Conservation (phyloP, 768 basidiomycete species). For the Suillus subluteus region DNA sequence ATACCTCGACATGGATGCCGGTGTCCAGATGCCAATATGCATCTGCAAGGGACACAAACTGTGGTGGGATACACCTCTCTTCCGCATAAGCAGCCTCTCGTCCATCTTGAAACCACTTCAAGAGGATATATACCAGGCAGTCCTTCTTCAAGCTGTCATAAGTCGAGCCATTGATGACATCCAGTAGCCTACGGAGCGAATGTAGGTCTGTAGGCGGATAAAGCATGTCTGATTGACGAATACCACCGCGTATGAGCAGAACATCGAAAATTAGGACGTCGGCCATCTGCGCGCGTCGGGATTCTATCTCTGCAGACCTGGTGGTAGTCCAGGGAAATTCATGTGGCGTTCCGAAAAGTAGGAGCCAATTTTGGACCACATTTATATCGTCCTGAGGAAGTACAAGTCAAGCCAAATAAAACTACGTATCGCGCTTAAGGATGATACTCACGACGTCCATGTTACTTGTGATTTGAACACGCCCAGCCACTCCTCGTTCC, state of each 20-base stretch:
- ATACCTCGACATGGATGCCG: constrained; percentile 63
- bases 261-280: constrained; percentile 77
- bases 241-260: constrained; percentile 65
- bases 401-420: not conserved
- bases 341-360: constrained; percentile 53
- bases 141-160: constrained; percentile 83
- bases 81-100: constrained; percentile 49
- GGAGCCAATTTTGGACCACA: constrained; percentile 28
- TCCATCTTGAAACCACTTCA: constrained; percentile 78
- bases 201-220: constrained; percentile 69
- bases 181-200: constrained; percentile 58
- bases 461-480: not conserved
- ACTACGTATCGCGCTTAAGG: constrained; percentile 7
- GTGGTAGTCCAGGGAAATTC: constrained; percentile 64
- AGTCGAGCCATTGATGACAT: constrained; percentile 58
- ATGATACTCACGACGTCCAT: constrained; percentile 33
- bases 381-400: constrained; percentile 20
- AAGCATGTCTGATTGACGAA: constrained; percentile 58
- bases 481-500: not conserved
- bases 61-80: constrained; percentile 71
- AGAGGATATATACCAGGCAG: constrained; percentile 77
- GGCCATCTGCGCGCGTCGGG: constrained; percentile 60
- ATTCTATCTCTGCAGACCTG: constrained; percentile 59
- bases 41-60: constrained; percentile 75
- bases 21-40: constrained; percentile 86